A percentile compares a stretch with the other conserved stretches of the same genome.
Evolutionary conservation across 805 yeast genomes (phyloP).

Genomic region (Ogataea allantospora): DNA sequence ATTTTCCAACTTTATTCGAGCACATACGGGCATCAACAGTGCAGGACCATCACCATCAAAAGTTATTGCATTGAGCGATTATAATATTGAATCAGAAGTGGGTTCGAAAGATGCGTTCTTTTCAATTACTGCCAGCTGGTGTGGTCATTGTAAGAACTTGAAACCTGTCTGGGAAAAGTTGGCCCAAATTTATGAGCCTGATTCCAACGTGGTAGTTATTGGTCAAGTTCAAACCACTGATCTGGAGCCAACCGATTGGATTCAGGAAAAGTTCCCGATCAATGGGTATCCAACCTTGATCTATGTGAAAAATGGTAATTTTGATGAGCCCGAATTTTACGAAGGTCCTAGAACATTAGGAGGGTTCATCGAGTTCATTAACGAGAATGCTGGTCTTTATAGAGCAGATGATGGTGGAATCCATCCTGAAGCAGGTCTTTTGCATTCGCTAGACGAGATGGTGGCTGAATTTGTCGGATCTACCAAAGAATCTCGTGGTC

Average conservation of each 20-base stretch:
- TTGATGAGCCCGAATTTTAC: constrained; percentile 33
- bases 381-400: constrained; percentile 38
- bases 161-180: constrained; percentile 49
- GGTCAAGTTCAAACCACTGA: constrained; percentile 49
- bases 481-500: constrained; percentile 28
- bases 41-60: constrained; percentile 19
- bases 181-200: constrained; percentile 45
- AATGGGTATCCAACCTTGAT: constrained; percentile 54
- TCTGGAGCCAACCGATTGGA: constrained; percentile 41
- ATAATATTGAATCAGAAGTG: constrained; percentile 28
- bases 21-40: constrained; percentile 35
- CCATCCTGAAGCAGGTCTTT: constrained; percentile 39
- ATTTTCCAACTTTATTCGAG: constrained; percentile 48
- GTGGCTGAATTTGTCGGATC: constrained; percentile 32
- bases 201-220: constrained; percentile 39
- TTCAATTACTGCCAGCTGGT: constrained; percentile 60
- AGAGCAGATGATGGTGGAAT: constrained; percentile 44
- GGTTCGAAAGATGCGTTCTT: constrained; percentile 46
- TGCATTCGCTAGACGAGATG: constrained; percentile 33
- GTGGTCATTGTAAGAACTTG: constrained; percentile 54
- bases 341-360: constrained; percentile 46
- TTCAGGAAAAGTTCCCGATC: constrained; percentile 43
- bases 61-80: constrained; percentile 30
- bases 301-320: constrained; percentile 41
- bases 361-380: constrained; percentile 50